Conservation (phyloP, 2,329 filamentous ascomycete species). For the Neonectria coccinea region DNA sequence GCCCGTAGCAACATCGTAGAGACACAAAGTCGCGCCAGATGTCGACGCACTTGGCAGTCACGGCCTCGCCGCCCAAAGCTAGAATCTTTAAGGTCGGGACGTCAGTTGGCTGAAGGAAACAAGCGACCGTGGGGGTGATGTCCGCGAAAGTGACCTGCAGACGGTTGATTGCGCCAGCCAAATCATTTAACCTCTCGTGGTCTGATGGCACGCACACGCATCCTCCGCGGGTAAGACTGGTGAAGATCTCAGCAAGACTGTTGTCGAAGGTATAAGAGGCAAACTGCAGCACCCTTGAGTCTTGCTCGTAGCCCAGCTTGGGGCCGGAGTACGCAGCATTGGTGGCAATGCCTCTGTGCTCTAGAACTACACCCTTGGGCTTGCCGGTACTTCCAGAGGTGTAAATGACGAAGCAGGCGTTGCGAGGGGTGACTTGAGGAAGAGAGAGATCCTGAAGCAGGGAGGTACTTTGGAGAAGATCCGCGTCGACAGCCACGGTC, state of each 20-base stretch:
- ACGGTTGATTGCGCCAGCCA: conserved; percentile 31
- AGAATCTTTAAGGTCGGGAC: conserved; percentile 33
- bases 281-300: conserved; percentile 36
- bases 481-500: conserved; percentile 21
- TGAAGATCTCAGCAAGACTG: conserved; percentile 35
- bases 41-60: conserved; percentile 34
- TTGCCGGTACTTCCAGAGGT: conserved; percentile 35
- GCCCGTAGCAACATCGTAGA: conserved; percentile 34
- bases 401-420: conserved; percentile 38
- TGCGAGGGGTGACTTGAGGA: conserved; percentile 14
- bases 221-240: conserved; percentile 26
- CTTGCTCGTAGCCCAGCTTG: conserved; percentile 23
- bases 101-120: conserved; percentile 26
- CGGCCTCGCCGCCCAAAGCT: conserved; percentile 33
- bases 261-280: conserved; percentile 38
- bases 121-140: conserved; percentile 36
- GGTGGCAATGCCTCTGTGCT: conserved; percentile 34
- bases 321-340: conserved; percentile 26
- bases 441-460: neutral
- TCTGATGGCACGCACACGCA: conserved; percentile 37
- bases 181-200: conserved; percentile 32
- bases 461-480: conserved; percentile 7
- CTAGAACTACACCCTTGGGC: conserved; percentile 34
- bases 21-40: conserved; percentile 37
- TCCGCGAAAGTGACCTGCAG: conserved; percentile 29